Evolutionary conservation across 1,139 yeast species (phyloP).

Genomic region (Geotrichum cucujoidarum): DNA sequence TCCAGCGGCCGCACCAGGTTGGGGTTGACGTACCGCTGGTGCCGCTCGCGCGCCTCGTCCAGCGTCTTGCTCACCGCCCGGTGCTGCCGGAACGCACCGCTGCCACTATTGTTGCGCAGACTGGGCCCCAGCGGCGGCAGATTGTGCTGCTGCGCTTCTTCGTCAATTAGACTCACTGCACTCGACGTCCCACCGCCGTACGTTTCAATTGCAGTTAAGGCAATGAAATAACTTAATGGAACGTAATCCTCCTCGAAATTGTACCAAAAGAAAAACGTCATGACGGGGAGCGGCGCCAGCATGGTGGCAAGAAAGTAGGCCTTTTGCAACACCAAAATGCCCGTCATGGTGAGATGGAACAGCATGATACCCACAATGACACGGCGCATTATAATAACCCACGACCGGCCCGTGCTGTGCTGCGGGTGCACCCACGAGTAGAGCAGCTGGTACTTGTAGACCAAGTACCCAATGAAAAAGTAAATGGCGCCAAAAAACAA

Average conservation of each 20-base stretch:
- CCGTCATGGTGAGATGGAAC: conserved; percentile 89
- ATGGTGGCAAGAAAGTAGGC: conserved; percentile 71
- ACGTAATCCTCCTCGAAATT: conserved; percentile 75
- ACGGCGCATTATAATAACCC: conserved; percentile 77
- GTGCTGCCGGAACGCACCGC: conserved; percentile 14
- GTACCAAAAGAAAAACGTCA: conserved; percentile 65
- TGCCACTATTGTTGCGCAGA: neutral
- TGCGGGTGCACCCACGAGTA: conserved; percentile 83
- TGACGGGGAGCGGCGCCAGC: conserved; percentile 68
- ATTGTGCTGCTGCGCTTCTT: conserved; percentile 1
- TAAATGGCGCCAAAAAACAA: conserved; percentile 68
- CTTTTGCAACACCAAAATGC: conserved; percentile 72
- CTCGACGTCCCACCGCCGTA: conserved; percentile 22
- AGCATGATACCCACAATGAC: conserved; percentile 63
- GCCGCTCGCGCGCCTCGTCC: conserved; percentile 62
- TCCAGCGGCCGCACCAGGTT: conserved; percentile 62
- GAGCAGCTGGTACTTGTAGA: conserved; percentile 73
- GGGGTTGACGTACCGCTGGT: conserved; percentile 74
- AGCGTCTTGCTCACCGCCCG: conserved; percentile 43
- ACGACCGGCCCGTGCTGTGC: conserved; percentile 82
- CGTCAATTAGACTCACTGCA: neutral
- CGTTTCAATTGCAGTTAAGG: conserved; percentile 57
- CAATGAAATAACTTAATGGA: conserved; percentile 80
- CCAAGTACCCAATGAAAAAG: conserved; percentile 68
- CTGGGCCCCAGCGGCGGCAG: neutral